Evolutionary conservation across 768 basidiomycete genomes (phyloP), one percentile per base, ranked within the genome.

Genomic region (Xerocomus brunneocitrinus): DNA sequence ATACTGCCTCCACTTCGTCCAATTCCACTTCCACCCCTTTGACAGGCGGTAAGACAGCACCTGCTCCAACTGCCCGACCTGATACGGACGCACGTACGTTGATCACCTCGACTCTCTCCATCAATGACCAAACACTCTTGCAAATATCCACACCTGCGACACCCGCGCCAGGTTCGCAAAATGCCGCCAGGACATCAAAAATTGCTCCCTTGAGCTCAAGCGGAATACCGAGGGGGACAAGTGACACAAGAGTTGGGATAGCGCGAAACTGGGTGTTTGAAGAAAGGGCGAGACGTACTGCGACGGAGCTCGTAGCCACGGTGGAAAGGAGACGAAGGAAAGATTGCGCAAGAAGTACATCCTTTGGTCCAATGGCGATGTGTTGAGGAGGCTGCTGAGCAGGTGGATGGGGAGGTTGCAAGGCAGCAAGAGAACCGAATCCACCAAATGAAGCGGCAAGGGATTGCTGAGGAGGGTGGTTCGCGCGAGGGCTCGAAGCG

Each of bases 151-250:
- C 81, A 6, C 89, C 91, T 0, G 79, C 72, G 10, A 69, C 62
- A 2, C 89, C 87, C 0, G 86, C 90, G 8, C 89, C 91, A 7
- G 91, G 86, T 49, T 82, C 78, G 56, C 90, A 89, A 71, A 95
- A 95, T 2, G 91, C 83, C 6, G 88, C 80, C 8, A 95, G 73
- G 0, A 90, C 82, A 39, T 89, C 83, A 57, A 94, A 89, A 4
- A 94, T 73, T 0, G 88, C 83, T 5, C 91, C 93, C 59, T 95
- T 95, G 47, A 95, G 76, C 61, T 95, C 91, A n/a, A 95, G 76
- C 1, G 92, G 90, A n/a, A 94, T 79, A 10, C 85, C 78, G 1
- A 90, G 76, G 3, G 89, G 87, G 46, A 93, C 79, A 31, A 95
- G 79, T 0, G 84, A 81, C 31, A 94, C 78, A 4, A 95, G 74